Evolutionary conservation across 73 alveolate genomes (phyloP).

Genomic region (Paramecium caudatum): DNA sequence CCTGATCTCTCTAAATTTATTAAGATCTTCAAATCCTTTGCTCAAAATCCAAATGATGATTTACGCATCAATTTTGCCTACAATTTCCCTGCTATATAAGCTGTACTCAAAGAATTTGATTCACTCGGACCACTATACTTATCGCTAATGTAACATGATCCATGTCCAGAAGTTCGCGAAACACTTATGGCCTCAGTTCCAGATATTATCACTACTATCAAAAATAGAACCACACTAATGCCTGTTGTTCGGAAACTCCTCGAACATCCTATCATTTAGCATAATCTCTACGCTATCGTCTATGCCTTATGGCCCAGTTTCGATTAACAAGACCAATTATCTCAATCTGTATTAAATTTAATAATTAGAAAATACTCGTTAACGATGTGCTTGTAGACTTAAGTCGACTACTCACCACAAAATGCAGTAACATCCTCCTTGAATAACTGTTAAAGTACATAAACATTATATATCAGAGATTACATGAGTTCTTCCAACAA

Average conservation of each 20-base stretch:
- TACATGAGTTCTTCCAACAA: conserved; percentile 16
- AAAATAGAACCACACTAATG: neutral
- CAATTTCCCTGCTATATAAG: conserved; percentile 53
- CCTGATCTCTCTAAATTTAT: conserved; percentile 55
- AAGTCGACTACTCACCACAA: neutral
- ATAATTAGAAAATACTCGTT: neutral
- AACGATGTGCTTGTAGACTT: neutral
- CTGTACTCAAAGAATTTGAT: no score
- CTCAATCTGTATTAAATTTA: neutral
- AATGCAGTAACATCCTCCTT: neutral
- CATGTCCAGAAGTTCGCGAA: neutral
- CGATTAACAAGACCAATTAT: conserved; percentile 3
- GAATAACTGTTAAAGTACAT: conserved; percentile 16
- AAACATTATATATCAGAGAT: neutral
- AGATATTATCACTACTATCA: conserved; percentile 24
- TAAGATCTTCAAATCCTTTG: neutral
- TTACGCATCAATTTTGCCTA: conserved; percentile 35
- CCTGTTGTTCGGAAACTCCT: neutral
- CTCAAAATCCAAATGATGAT: conserved; percentile 18
- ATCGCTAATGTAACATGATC: neutral
- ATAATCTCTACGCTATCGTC: neutral
- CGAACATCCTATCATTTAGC: neutral
- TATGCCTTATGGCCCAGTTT: conserved; percentile 31
- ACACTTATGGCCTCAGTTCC: conserved; percentile 22
- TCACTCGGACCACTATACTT: neutral